Percentiles rank a stretch among this genome's conserved stretches.
phyloP scores from a whole-genome alignment of 2,329 filamentous ascomycete genomes.

The Eutypella sp. region DNA sequence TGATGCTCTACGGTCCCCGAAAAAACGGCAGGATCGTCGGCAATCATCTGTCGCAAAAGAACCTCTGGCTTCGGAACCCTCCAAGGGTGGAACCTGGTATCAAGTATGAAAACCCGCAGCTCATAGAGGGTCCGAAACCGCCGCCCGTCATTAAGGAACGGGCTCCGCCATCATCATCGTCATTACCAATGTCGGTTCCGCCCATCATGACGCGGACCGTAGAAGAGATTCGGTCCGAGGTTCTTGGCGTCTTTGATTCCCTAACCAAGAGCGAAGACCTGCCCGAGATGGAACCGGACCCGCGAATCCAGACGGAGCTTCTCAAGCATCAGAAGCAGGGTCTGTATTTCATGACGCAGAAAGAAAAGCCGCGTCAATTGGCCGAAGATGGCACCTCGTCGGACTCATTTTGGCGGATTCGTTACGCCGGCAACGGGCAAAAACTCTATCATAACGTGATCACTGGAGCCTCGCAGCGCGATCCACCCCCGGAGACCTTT shows the following conservation, averaged over 20 bases:
- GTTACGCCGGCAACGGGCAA: conserved; percentile 44
- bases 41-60: conserved; percentile 58
- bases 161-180: conserved; percentile 10
- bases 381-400: conserved; percentile 52
- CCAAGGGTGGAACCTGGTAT: conserved; percentile 62
- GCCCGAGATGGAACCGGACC: conserved; percentile 63
- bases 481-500: conserved; percentile 60
- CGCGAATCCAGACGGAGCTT: conserved; percentile 59
- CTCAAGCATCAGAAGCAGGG: conserved; percentile 88
- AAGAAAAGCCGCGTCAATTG: conserved; percentile 64
- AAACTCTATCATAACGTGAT: conserved; percentile 77
- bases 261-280: conserved; percentile 72
- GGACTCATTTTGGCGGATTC: conserved; percentile 73
- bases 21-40: conserved; percentile 63
- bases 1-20: conserved; percentile 76
- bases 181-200: conserved; percentile 8
- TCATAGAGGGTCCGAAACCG: conserved; percentile 40
- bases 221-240: conserved; percentile 82
- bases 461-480: conserved; percentile 60
- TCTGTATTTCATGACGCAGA: conserved; percentile 76
- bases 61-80: conserved; percentile 63
- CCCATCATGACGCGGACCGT: conserved; percentile 54
- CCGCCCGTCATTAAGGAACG: conserved; percentile 31
- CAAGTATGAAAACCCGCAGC: conserved; percentile 74
- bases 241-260: conserved; percentile 82